Evolutionary conservation across 805 yeast species (phyloP).

Genomic region (Lipomyces orientalis): DNA sequence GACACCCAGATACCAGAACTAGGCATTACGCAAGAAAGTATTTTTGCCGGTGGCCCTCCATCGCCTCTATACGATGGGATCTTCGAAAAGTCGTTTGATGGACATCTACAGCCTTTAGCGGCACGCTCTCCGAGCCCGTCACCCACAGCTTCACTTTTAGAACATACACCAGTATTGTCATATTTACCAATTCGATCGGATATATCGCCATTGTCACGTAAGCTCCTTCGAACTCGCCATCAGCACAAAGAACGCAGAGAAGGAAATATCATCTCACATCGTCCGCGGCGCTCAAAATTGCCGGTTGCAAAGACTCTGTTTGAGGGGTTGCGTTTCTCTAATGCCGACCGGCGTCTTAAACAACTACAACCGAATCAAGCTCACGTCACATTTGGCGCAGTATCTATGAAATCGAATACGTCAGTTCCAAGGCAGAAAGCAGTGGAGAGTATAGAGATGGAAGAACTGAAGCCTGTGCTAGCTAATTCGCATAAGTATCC

Average conservation of each 20-base stretch:
- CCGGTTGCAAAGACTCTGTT: not conserved
- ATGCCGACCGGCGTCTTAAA: not conserved
- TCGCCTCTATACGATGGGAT: constrained; percentile 6
- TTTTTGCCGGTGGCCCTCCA: not conserved
- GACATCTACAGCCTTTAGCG: not conserved
- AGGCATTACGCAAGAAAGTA: not conserved
- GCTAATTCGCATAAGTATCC: not conserved
- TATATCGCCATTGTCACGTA: not conserved
- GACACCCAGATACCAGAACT: not conserved
- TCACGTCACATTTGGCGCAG: not conserved
- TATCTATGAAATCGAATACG: not conserved
- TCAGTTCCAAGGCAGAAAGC: not conserved
- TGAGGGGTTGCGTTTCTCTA: not conserved
- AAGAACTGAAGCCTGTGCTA: not conserved
- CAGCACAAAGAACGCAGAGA: not conserved
- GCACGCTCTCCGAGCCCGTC: constrained; percentile 3
- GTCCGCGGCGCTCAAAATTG: not conserved
- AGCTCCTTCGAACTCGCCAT: not conserved
- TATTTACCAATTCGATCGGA: not conserved
- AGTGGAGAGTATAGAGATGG: not conserved
- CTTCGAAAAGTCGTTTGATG: constrained; percentile 8
- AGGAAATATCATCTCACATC: not conserved
- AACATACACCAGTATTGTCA: not conserved
- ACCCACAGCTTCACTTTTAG: not conserved
- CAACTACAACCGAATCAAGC: constrained; percentile 4